phyloP scores from a whole-genome alignment of 208 protist species.

The Leishmania arabica region DNA sequence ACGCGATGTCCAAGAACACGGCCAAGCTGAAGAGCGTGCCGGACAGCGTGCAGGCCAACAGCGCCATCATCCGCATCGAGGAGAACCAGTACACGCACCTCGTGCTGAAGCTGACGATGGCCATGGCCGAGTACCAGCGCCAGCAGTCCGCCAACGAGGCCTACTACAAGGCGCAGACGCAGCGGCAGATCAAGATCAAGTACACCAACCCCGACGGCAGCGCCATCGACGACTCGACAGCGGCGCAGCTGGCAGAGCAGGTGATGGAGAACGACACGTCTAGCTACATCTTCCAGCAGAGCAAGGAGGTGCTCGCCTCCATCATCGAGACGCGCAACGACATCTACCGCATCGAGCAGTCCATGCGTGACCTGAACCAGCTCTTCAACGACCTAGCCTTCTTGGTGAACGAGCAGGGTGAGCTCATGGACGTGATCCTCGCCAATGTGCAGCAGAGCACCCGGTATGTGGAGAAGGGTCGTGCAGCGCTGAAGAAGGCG shows the following conservation, averaged over 20 bases:
- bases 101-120: conserved; percentile 38
- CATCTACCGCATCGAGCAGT: conserved; percentile 89
- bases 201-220: conserved; percentile 83
- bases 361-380: conserved; percentile 87
- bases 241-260: conserved; percentile 69
- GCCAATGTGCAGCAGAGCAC: conserved; percentile 69
- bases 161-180: conserved; percentile 75
- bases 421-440: conserved; percentile 85
- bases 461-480: conserved; percentile 63
- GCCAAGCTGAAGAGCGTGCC: conserved; percentile 66
- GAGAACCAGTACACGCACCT: conserved; percentile 86
- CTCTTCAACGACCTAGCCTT: conserved; percentile 90
- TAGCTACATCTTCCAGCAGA: conserved; percentile 89
- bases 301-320: conserved; percentile 80
- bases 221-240: conserved; percentile 74
- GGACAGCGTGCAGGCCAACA: conserved; percentile 61
- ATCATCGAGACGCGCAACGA: conserved; percentile 91
- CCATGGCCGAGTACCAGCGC: conserved; percentile 70
- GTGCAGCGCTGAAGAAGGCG: conserved; percentile 72
- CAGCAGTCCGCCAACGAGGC: conserved; percentile 64
- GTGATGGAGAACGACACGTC: conserved; percentile 82
- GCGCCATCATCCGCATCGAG: conserved; percentile 83
- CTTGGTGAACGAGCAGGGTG: conserved; percentile 88
- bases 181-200: conserved; percentile 92
- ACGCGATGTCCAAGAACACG: conserved; percentile 60